Base-by-base conservation (phyloP, 148 eudicot genomes). In the Fagopyrum tataricum region DNA sequence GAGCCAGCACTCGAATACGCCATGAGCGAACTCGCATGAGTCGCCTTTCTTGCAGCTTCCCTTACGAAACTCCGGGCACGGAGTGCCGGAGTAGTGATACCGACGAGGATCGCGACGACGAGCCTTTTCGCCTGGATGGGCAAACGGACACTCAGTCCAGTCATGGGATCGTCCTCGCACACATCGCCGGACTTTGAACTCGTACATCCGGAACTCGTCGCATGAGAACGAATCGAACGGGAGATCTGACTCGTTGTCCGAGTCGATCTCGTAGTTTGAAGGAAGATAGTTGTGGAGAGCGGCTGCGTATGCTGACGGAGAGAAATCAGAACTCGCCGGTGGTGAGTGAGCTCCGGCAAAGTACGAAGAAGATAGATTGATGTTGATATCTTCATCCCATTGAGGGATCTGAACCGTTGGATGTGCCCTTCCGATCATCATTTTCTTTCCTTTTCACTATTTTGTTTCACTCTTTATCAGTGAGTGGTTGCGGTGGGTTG, bases 191-290 rank as follows among this genome's bases (percentile, higher is more conserved):
- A 92, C 85, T 78, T 92, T 92, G 72, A 92, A 90, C 71, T 90
- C 97, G 82, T 74, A 92, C 86, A 92, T 92, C 12, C 96, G 83
- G 81, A 92, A 92, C 31, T 88, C 76, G 73, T 92, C 97, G 74
- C 85, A 82, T 0, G 87, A 77, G 79, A 84, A 89, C n/a, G 87
- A 85, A 78, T 85, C 89, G 67, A 78, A 71, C 40, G 87, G 80
- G 13, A 78, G 14, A 7, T 76, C 81, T 5, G 61, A 68, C 5
- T 76, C 85, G 43, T 78, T 84, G 26, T 71, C 83, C 31, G 64
- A 66, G 21, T 74, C 78, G 37, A 61, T 52, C 56, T 75, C 67
- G 51, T 37, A 74, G 74, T 79, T 77, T 5, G 93, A 85, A 2
- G 96, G 92, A 23, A 88, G 80, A 43, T 79, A 88, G 3, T 83